These are phyloP conservation scores for Exserohilum rostratum DNA, from an alignment of 2,329 filamentous ascomycete genomes.

Conservation along the genomic window DNA sequence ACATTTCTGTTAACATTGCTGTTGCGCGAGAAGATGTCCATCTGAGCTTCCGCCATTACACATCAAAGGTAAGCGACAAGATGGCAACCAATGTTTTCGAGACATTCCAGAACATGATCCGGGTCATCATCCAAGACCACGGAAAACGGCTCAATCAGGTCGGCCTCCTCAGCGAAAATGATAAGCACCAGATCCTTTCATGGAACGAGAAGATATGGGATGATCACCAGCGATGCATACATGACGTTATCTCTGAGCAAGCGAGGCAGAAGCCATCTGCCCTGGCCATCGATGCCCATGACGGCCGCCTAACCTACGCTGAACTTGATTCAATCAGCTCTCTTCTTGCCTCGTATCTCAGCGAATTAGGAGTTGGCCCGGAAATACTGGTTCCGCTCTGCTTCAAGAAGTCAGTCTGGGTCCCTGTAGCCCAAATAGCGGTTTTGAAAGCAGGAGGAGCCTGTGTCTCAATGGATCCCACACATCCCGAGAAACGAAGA, in stretches of 20 bases:
- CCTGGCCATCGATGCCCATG: neutral
- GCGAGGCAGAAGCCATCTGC: neutral
- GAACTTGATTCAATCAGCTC: neutral
- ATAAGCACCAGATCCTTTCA: neutral
- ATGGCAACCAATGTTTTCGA: neutral
- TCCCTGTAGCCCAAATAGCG: conserved; percentile 48
- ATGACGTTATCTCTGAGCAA: neutral
- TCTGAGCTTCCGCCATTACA: conserved; percentile 3
- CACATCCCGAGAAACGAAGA: neutral
- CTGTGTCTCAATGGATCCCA: conserved; percentile 35
- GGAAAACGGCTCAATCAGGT: neutral
- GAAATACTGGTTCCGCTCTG: conserved; percentile 23
- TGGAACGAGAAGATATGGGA: conserved; percentile 1
- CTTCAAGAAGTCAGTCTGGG: conserved; percentile 33
- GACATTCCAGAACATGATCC: neutral
- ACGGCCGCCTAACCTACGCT: neutral
- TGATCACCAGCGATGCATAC: neutral
- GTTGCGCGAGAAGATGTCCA: neutral
- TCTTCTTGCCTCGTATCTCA: neutral
- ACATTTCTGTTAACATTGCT: neutral
- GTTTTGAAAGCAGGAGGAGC: conserved; percentile 52
- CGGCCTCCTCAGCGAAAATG: neutral
- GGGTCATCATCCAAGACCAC: neutral
- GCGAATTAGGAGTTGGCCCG: conserved; percentile 9
- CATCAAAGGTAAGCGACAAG: neutral